Percentiles rank a stretch among this genome's conserved stretches.
Conservation (phyloP, 768 basidiomycete genomes). For the Rhodotorula graminis region DNA sequence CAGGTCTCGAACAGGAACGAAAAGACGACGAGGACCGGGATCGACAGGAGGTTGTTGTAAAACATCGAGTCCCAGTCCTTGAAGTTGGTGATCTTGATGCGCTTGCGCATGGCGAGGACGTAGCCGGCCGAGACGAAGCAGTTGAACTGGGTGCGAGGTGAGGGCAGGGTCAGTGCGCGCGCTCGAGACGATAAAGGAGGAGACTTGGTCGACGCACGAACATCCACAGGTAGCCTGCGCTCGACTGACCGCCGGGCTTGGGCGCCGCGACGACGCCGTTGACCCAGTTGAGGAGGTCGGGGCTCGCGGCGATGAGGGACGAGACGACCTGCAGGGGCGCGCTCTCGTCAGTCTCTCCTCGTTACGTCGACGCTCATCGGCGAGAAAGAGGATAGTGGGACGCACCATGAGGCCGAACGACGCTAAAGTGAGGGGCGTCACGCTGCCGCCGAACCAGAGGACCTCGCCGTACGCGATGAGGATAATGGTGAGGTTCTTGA, state of each 20-base stretch:
- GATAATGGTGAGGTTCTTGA: conserved; percentile 99
- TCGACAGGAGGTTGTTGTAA: conserved; percentile 93
- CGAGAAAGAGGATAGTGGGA: conserved; percentile 60
- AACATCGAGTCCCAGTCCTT: conserved; percentile 99
- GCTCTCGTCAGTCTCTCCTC: too few species aligned
- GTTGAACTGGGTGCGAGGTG: conserved; percentile 53
- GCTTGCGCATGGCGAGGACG: conserved; percentile 91
- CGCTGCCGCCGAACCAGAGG: conserved; percentile 86
- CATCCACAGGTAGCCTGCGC: conserved; percentile 96
- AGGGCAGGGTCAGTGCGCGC: neutral
- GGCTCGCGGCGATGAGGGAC: conserved; percentile 93
- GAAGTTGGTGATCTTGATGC: conserved; percentile 90
- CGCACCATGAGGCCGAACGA: conserved; percentile 93
- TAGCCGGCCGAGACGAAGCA: conserved; percentile 85
- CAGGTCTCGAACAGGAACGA: conserved; percentile 86
- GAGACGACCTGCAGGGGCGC: conserved; percentile 64
- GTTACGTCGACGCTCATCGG: too few species aligned
- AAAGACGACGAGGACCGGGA: conserved; percentile 77
- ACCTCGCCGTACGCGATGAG: conserved; percentile 98
- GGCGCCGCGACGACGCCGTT: conserved; percentile 13
- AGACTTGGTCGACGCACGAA: conserved; percentile 44
- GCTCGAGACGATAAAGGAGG: too few species aligned
- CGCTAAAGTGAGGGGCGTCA: conserved; percentile 78
- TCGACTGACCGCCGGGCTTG: conserved; percentile 51
- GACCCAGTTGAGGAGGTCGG: conserved; percentile 63